Base-by-base conservation (phyloP, 108 stramenopile genomes). In the Nitzschia putrida region DNA sequence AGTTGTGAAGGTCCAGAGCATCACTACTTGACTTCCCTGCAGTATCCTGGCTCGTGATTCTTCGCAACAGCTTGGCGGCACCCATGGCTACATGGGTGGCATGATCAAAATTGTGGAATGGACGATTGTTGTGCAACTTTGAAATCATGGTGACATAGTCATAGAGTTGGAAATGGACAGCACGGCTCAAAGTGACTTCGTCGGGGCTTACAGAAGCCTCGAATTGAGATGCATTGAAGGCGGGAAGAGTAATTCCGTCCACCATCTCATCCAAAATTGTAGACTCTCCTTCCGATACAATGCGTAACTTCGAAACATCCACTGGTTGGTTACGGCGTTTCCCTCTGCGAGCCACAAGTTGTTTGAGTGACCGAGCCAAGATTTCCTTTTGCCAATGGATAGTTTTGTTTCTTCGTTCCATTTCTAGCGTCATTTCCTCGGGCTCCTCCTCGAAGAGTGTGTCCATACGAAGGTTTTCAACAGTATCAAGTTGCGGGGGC, bases 71-170 rank as follows among this genome's bases (percentile, higher is more conserved):
- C 37, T 73, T 73, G 39, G 37, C 65, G 8, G 61, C 43, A 55
- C 56, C 42, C 72, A 73, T 73, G 1, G 72, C 52, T 13, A 73
- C 72, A 56, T 64, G 61, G n/a, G 64, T 49, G 25, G 72, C 72
- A 29, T 64, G 61, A 13, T 64, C 72, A 63, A 73, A 73, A 42
- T 57, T 65, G 29, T 73, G 72, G 29, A 73, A 73, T 22, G 72
- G 41, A 18, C 68, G 60, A 29, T 64, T 64, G 10, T 38, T 59
- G 58, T 70, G 40, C 57, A 60, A 16, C 4, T 10, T 12, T 13
- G 69, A 57, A 50, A 60, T 25, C 45, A 39, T 49, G 13, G 49
- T 16, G 10, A 70, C 55, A 37, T 57, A 56, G 21, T 53, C 51
- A 9, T 53, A 23, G 20, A 70, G 23, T 38, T 70, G 69, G 5